These are phyloP conservation scores for Apiospora arundinis DNA, from an alignment of 2,329 filamentous ascomycete genomes.

Conservation along the genomic window DNA sequence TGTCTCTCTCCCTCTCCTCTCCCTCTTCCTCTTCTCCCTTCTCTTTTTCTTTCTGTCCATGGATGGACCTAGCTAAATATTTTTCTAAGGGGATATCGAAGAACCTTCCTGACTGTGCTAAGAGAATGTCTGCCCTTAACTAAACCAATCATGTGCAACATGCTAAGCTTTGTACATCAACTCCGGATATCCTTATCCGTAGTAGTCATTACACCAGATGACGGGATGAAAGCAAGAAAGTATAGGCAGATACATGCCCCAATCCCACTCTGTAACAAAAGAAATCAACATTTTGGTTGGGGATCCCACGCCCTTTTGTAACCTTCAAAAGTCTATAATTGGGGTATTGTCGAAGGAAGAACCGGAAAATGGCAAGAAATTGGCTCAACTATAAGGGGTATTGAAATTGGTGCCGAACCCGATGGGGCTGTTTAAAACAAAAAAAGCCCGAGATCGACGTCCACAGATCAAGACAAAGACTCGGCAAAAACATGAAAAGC, in stretches of 20 bases:
- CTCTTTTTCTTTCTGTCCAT: background rate
- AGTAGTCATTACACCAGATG: slow-evolving; percentile 9
- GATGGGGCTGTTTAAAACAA: slow-evolving; percentile 18
- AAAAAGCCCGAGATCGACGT: slow-evolving; percentile 7
- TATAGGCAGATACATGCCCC: slow-evolving; percentile 4
- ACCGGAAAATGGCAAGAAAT: slow-evolving; percentile 32
- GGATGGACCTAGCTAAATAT: background rate
- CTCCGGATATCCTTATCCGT: slow-evolving; percentile 11
- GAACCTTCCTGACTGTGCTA: background rate
- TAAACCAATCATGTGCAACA: slow-evolving; percentile 3
- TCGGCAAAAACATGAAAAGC: slow-evolving; percentile 20
- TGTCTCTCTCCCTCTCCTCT: background rate
- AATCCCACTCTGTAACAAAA: slow-evolving; percentile 34
- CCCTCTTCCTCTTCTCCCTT: background rate
- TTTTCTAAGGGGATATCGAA: background rate
- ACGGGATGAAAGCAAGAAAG: slow-evolving; percentile 16
- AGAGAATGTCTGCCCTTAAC: background rate
- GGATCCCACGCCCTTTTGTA: slow-evolving; percentile 35
- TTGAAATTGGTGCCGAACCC: slow-evolving; percentile 28
- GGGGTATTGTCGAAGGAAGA: slow-evolving; percentile 41
- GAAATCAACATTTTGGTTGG: slow-evolving; percentile 36
- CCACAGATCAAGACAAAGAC: slow-evolving; percentile 19
- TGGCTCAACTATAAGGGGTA: slow-evolving; percentile 35
- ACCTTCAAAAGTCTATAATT: slow-evolving; percentile 39
- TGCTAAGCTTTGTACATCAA: slow-evolving; percentile 13